Evolutionary conservation across 495 filamentous ascomycete genomes (phyloP), one percentile per base, ranked within the genome.

Genomic region (Neohortaea acidophila): DNA sequence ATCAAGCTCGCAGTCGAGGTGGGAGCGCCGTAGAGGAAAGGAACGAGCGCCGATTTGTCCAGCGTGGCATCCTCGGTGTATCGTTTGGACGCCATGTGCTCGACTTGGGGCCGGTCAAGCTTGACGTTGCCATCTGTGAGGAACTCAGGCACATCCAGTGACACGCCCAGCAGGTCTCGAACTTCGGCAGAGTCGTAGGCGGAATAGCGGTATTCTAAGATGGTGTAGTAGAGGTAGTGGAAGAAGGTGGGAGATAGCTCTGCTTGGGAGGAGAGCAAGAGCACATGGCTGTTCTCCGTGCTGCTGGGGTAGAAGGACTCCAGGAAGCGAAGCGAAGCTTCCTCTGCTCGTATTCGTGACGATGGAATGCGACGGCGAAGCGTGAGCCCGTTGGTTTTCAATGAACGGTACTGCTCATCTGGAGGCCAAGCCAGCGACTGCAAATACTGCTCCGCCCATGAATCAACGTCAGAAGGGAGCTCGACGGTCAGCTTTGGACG

Each of bases 21-120:
- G 14, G 84, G 84, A 26, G 77, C 70, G 59, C 91, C 78, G 78
- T 79, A 91, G 2, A 86, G 60, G 46, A 87, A 86, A 0, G 77
- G 67, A 0, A 71, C 66, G 2, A 64, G 35, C 11, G 43, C 46
- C 4, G 62, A 49, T 21, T 51, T 30, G 0, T 36, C 18, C 17
- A 52, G 38, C 3, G 43, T 33, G 19, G 51, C 47, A 42, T 47
- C 24, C 2, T 39, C 21, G 23, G 4, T 2, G 23, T 39, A 29
- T 14, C 22, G 26, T 35, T 52, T 36, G 0, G 52, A 44, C 14
- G 51, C 25, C 31, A 45, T 49, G 25, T 60, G 54, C 19, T 39
- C 21, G 18, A 37, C n/a, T 1, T 47, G 41, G 17, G 80, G 79
- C 2, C 66, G 64, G 1, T 21, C 50, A 46, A 86, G 73, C 1